These are phyloP conservation scores for Solanum clarkiae DNA, from an alignment of 257 asterid genomes.

Conservation along the genomic window DNA sequence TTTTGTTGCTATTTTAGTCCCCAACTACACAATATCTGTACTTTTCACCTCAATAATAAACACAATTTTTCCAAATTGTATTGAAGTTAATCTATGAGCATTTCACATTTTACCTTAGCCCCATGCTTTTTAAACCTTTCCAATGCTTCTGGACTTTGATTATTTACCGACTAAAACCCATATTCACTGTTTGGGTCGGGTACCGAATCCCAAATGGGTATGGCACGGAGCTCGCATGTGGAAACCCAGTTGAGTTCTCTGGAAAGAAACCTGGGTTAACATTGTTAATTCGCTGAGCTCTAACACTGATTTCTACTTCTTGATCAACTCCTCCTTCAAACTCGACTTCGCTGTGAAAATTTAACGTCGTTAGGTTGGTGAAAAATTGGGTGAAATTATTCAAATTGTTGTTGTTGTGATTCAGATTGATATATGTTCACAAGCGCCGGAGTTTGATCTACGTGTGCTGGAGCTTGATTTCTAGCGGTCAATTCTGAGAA, in stretches of 20 bases:
- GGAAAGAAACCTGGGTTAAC: constrained; percentile 7
- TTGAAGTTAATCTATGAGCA: no score
- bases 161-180: no score
- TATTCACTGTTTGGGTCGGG: no score
- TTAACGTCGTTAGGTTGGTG: neutral
- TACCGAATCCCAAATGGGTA: constrained; percentile 24
- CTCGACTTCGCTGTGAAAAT: neutral
- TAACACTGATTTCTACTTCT: constrained; percentile 39
- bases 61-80: no score
- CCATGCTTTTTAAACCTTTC: no score
- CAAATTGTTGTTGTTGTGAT: neutral
- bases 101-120: no score
- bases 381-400: neutral
- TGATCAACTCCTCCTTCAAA: constrained; percentile 12
- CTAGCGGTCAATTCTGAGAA: no score
- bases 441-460: neutral
- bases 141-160: no score
- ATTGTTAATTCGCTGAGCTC: constrained; percentile 14
- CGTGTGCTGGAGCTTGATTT: no score
- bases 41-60: no score
- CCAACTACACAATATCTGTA: neutral
- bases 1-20: neutral
- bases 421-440: neutral
- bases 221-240: constrained; percentile 3
- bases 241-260: constrained; percentile 6